These are phyloP conservation scores for Arxiozyma bovina DNA, from an alignment of 1,139 yeast species.

Conservation along the genomic window DNA sequence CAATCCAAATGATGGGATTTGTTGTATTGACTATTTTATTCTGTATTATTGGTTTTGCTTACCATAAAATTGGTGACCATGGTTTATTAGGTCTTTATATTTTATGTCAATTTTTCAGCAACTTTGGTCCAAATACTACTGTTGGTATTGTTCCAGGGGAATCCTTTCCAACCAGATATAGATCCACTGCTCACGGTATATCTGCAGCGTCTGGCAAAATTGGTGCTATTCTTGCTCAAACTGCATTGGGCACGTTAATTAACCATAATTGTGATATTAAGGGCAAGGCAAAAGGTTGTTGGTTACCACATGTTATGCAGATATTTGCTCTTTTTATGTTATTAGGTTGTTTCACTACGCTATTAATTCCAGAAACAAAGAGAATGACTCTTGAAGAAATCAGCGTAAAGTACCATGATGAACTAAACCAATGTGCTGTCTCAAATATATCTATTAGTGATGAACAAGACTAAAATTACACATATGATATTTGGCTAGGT, in stretches of 20 bases:
- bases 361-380: conserved; percentile 81
- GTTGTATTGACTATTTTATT: conserved; percentile 56
- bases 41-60: conserved; percentile 63
- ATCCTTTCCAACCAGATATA: conserved; percentile 90
- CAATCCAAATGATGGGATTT: conserved; percentile 70
- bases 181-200: conserved; percentile 97
- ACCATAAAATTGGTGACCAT: conserved; percentile 52
- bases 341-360: conserved; percentile 54
- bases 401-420: conserved; percentile 70
- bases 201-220: conserved; percentile 94
- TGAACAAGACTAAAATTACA: background rate
- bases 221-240: conserved; percentile 95
- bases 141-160: conserved; percentile 96
- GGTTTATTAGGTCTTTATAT: conserved; percentile 70
- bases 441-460: background rate
- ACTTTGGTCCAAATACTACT: conserved; percentile 92
- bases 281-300: conserved; percentile 48
- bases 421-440: conserved; percentile 35
- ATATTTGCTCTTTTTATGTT: conserved; percentile 88
- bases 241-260: conserved; percentile 75
- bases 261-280: conserved; percentile 63
- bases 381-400: conserved; percentile 80
- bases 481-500: background rate
- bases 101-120: conserved; percentile 73
- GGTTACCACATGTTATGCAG: conserved; percentile 85